Percentiles rank a stretch among this genome's conserved stretches.
Evolutionary conservation across 257 asterid species (phyloP).

Genomic region (Capsicum rhomboideum): DNA sequence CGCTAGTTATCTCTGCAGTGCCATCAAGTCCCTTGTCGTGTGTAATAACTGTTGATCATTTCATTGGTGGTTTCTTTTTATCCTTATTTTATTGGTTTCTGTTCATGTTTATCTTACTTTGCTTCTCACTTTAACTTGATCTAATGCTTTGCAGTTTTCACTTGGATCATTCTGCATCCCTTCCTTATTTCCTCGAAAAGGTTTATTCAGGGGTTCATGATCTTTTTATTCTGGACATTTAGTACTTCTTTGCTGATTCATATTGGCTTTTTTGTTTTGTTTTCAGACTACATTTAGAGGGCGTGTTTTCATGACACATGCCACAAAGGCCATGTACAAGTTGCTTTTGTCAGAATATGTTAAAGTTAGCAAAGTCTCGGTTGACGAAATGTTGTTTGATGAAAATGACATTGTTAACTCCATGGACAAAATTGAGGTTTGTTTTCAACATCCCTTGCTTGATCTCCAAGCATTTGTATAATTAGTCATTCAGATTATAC

Average conservation of each 20-base stretch:
- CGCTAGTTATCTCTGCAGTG: neutral
- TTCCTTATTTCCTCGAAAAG: constrained; percentile 95
- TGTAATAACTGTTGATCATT: neutral
- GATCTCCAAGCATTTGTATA: neutral
- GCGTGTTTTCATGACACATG: constrained; percentile 94
- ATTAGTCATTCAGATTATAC: neutral
- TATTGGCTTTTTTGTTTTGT: constrained; percentile 9
- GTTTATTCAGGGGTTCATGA: constrained; percentile 24
- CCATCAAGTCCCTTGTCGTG: neutral
- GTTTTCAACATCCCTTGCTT: constrained; percentile 7
- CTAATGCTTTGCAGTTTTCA: constrained; percentile 67
- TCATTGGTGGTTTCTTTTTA: neutral
- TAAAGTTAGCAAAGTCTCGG: constrained; percentile 97
- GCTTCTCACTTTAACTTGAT: neutral
- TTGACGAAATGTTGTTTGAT: constrained; percentile 86
- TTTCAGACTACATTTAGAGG: constrained; percentile 83
- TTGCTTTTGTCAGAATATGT: constrained; percentile 84
- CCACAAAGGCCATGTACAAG: constrained; percentile 94
- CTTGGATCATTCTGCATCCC: constrained; percentile 99
- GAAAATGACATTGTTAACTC: constrained; percentile 78
- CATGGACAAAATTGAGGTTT: constrained; percentile 94
- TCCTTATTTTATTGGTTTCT: neutral
- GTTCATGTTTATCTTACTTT: neutral
- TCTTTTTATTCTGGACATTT: neutral
- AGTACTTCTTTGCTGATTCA: constrained; percentile 2